These are phyloP conservation scores for Teratosphaeria zuluensis DNA, from an alignment of 2,329 filamentous ascomycete genomes.

Conservation along the genomic window DNA sequence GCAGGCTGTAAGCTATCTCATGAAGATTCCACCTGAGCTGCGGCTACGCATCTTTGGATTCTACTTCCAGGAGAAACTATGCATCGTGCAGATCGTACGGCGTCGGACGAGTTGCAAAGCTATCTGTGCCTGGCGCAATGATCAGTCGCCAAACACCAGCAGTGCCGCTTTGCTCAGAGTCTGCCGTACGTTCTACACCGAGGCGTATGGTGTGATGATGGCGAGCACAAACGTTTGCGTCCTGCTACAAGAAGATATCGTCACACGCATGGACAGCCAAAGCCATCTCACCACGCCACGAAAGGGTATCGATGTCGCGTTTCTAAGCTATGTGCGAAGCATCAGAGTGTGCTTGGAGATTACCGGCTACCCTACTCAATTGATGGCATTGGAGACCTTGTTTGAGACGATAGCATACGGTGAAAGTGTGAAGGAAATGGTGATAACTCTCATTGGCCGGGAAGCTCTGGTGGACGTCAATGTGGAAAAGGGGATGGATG, in stretches of 20 bases:
- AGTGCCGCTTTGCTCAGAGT: background rate
- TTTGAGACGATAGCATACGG: background rate
- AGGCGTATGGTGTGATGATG: background rate
- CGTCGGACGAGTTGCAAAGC: background rate
- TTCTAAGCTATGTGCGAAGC: background rate
- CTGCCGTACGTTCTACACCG: background rate
- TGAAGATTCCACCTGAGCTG: background rate
- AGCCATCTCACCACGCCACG: background rate
- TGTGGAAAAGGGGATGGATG: background rate
- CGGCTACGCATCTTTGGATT: background rate
- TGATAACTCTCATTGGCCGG: background rate
- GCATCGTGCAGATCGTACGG: background rate
- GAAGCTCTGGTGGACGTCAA: background rate
- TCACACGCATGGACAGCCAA: background rate
- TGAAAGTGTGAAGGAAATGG: background rate
- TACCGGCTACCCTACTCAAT: background rate
- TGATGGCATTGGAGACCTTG: background rate
- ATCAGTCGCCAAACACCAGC: background rate
- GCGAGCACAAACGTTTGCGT: background rate
- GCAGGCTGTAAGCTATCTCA: background rate
- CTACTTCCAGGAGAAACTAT: background rate
- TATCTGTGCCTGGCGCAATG: background rate
- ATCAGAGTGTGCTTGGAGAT: background rate
- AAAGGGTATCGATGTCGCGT: background rate
- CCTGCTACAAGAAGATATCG: background rate